Conservation (phyloP, 805 yeast species). For the Priceomyces melissophilus region DNA sequence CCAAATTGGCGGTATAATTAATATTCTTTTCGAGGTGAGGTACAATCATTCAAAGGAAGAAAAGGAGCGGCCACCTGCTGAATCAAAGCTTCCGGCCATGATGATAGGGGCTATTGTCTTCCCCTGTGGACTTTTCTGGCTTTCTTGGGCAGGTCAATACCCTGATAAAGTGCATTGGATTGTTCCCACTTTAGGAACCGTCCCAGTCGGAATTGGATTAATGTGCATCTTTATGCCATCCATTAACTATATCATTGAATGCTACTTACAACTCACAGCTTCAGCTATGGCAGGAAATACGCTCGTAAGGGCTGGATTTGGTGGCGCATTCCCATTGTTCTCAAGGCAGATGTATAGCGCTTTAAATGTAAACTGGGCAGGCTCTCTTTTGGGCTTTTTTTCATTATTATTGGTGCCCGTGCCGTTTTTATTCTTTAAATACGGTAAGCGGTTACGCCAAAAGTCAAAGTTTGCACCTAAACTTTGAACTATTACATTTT, state of each 20-base stretch:
- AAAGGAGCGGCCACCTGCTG: conserved; percentile 51
- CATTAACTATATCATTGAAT: conserved; percentile 52
- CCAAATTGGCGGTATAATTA: conserved; percentile 50
- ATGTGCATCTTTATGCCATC: conserved; percentile 50
- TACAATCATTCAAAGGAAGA: conserved; percentile 44
- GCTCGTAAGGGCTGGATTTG: conserved; percentile 48
- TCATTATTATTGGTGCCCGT: conserved; percentile 46
- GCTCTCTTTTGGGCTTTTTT: conserved; percentile 45
- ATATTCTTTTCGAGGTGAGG: conserved; percentile 53
- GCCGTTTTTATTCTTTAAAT: conserved; percentile 46
- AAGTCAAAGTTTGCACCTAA: conserved; percentile 13
- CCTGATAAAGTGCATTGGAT: conserved; percentile 66
- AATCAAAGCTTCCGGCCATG: conserved; percentile 71
- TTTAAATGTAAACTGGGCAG: conserved; percentile 48
- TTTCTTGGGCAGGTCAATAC: conserved; percentile 78
- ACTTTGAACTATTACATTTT: neutral
- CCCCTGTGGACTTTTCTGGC: conserved; percentile 75
- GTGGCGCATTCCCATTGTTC: conserved; percentile 53
- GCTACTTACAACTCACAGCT: conserved; percentile 50
- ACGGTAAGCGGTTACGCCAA: conserved; percentile 29
- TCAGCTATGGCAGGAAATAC: conserved; percentile 58
- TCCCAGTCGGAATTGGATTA: conserved; percentile 34
- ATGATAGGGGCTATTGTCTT: conserved; percentile 61
- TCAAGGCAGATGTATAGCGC: conserved; percentile 43
- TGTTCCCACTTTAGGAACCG: conserved; percentile 43